Base-by-base conservation (phyloP, 78 protist genomes). In the Mantamonas sphyraenae region DNA sequence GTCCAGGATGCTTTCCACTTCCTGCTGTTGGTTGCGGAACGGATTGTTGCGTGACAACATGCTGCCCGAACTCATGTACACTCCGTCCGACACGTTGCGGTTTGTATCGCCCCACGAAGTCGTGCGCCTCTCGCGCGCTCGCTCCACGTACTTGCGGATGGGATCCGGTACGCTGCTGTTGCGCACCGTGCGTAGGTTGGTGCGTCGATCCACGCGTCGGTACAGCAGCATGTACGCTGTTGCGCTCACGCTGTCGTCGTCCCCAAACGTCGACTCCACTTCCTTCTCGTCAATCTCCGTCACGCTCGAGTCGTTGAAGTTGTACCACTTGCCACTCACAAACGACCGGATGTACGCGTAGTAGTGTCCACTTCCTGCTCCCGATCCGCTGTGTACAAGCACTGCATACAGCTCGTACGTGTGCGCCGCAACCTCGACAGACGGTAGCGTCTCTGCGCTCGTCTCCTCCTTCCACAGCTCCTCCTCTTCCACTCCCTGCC, bases 291-390 rank as follows among this genome's bases (percentile, higher is more conserved):
- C 47, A 10, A 42, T 42, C 22, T 5, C 47, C 47, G 22, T 5
- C 22, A 42, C 47, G 10, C 22, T 12, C 47, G 47, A 5, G 47
- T 42, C 47, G 47, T 42, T 42, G 47, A 42, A 42, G 22, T 42
- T 10, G 47, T 42, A 10, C 47, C 47, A 42, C 22, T 12, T 10
- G 47, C 47, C 47, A 42, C 22, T 42, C 47, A 10, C 47, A 5
- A 10, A 10, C 22, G 22, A 42, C 24, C 19, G 31, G 47, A 59
- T 17, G 28, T 17, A 60, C 26, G 50, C 45, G 30, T 24, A 60
- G 66, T 60, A 60, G 50, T 60, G 66, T 12, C 66, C 66, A 39
- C 35, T 28, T n/a, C 7, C 50, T 12, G 66, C 66, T n/a, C n/a
- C n/a, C 26, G 66, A 60, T 3, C 66, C 66, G 5, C 24, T 3